Evolutionary conservation across 2,329 filamentous ascomycete species (phyloP).

Genomic region (Aspergillus pseudonomiae): DNA sequence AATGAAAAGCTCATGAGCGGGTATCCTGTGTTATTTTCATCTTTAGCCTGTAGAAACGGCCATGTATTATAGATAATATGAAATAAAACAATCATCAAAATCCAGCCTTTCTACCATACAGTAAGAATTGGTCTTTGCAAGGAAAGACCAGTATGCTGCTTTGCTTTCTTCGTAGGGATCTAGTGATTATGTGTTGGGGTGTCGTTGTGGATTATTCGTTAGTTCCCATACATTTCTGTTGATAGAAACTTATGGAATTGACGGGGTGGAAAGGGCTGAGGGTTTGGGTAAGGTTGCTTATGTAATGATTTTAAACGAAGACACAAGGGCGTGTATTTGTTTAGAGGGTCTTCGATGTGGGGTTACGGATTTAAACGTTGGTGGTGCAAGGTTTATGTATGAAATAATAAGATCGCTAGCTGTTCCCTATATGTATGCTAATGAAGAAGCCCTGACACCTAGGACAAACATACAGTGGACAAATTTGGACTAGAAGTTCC

Average conservation of each 20-base stretch:
- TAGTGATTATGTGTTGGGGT: neutral
- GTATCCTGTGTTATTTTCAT: neutral
- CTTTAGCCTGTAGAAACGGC: neutral
- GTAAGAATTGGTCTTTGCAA: neutral
- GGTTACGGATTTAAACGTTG: neutral
- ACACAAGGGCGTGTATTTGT: neutral
- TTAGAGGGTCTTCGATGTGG: neutral
- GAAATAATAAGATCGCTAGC: neutral
- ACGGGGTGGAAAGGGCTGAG: neutral
- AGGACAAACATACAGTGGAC: neutral
- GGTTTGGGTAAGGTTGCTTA: neutral
- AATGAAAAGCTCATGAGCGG: conserved; percentile 14
- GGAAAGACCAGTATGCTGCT: neutral
- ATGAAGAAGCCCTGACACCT: neutral
- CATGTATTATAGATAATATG: conserved; percentile 9
- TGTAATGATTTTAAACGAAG: neutral
- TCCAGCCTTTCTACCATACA: neutral
- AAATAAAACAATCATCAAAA: neutral
- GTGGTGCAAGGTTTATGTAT: neutral
- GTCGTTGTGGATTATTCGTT: neutral
- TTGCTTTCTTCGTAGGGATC: neutral
- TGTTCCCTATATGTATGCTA: neutral
- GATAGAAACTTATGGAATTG: neutral
- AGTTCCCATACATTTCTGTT: conserved; percentile 4
- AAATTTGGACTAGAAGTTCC: neutral